Conservation (phyloP, 192 early-diverging fungal species). For the Gorgonomyces haynaldii region DNA sequence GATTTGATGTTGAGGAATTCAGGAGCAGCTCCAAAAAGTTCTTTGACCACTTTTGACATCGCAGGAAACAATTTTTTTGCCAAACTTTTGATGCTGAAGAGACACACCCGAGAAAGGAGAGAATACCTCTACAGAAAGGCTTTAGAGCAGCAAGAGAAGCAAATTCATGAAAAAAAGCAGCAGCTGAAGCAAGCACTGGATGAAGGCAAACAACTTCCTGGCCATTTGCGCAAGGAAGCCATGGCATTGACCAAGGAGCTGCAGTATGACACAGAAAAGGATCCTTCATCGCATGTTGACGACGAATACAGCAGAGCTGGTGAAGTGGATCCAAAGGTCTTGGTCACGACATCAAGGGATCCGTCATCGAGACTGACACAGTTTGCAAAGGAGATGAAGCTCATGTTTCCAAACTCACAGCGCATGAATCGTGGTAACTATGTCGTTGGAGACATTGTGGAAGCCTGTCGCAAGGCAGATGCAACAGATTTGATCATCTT, state of each 20-base stretch:
- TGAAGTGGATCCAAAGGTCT: slow-evolving; percentile 84
- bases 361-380: slow-evolving; percentile 84
- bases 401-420: slow-evolving; percentile 91
- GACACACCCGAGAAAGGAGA: slow-evolving; percentile 75
- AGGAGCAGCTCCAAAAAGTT: slow-evolving; percentile 11
- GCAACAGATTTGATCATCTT: slow-evolving; percentile 93
- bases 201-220: slow-evolving; percentile 81
- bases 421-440: slow-evolving; percentile 96
- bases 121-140: slow-evolving; percentile 98
- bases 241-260: slow-evolving; percentile 64
- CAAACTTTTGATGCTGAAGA: slow-evolving; percentile 50
- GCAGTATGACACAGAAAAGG: slow-evolving; percentile 69
- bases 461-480: slow-evolving; percentile 86
- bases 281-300: slow-evolving; percentile 78
- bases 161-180: slow-evolving; percentile 89
- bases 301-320: slow-evolving; percentile 96
- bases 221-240: slow-evolving; percentile 72
- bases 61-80: slow-evolving; percentile 6
- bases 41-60: slow-evolving; percentile 14
- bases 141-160: slow-evolving; percentile 81
- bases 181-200: slow-evolving; percentile 78
- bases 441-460: slow-evolving; percentile 90
- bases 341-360: slow-evolving; percentile 93
- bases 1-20: slow-evolving; percentile 13
- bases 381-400: slow-evolving; percentile 96